Base-by-base conservation (phyloP, 768 basidiomycete species). In the Kwoniella dejecticola region DNA sequence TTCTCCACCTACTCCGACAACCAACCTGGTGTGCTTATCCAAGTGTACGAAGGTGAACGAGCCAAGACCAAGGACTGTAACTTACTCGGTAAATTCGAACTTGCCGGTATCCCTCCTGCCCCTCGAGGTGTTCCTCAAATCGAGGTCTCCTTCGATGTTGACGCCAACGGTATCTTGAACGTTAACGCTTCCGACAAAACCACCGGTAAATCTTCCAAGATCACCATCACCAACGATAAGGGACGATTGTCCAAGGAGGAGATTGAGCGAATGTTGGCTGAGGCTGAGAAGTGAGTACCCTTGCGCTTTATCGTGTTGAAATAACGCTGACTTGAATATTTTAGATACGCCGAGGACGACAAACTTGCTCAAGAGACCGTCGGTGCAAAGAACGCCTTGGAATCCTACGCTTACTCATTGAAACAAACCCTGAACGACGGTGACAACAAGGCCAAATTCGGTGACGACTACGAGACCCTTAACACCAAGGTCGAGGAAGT, bases 11-110 rank as follows among this genome's bases (percentile, higher is more conserved):
- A 89, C 52, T 88, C 90, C 52, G 90, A 92, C 76, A 92, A 91
- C 83, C 89, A 97, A 82, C 91, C 90, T 47, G 93, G 91, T 53
- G 94, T 97, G 71, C 82, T 97, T 75, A 96, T 98, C 81, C 94
- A 98, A 81, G 95, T 98, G 66, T 97, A 83, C 79, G 94, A 97
- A 84, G 94, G 94, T 80, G 94, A 97, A 82, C 92, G 95, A 77
- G 87, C 91, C 47, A 82, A 96, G 74, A 97, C 95, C 68, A 95
- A 95, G 86, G 95, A 97, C 82, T 97, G 96, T 86, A 95, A 96
- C 83, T 87, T 89, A 50, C 89, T 98, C 70, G 94, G 95, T 82
- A 93, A 93, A 80, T 97, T 96, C 79, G 82, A 83, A 74, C 80
- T 83, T 53, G 70, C 80, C 50, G 80, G 80, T 70, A 82, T 83